A percentile compares a stretch with the other conserved stretches of the same genome.
Evolutionary conservation across 352 stramenopile species (phyloP).

Genomic region (Achlya hypogyna): DNA sequence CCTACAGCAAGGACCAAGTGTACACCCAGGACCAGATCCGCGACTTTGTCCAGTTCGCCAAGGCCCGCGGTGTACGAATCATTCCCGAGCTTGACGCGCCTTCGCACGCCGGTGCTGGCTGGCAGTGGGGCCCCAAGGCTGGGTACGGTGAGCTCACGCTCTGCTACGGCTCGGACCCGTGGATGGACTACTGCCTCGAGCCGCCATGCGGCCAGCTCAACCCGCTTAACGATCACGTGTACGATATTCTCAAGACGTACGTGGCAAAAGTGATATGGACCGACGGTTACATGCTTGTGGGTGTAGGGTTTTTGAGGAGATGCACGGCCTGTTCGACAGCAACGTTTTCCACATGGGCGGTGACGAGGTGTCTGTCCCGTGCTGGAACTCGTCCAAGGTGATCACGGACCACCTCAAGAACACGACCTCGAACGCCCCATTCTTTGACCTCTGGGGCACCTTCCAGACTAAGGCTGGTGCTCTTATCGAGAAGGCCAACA

Average conservation of each 20-base stretch:
- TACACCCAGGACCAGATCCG: slow-evolving; percentile 27
- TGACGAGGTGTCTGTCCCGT: slow-evolving; percentile 22
- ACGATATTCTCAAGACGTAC: slow-evolving; percentile 16
- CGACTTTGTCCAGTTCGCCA: slow-evolving; percentile 23
- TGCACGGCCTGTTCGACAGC: slow-evolving; percentile 12
- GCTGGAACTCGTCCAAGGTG: slow-evolving; percentile 17
- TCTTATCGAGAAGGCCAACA: not conserved
- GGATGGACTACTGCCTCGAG: slow-evolving; percentile 10
- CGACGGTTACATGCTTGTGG: not conserved
- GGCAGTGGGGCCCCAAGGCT: slow-evolving; percentile 13
- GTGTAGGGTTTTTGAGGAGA: slow-evolving; percentile 18
- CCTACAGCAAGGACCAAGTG: slow-evolving; percentile 18
- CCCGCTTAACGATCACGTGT: slow-evolving; percentile 20
- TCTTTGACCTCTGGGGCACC: slow-evolving; percentile 14
- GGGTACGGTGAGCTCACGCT: slow-evolving; percentile 17
- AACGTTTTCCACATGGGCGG: slow-evolving; percentile 24
- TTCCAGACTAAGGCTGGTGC: slow-evolving; percentile 7
- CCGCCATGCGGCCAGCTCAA: slow-evolving; percentile 22
- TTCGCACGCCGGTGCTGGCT: slow-evolving; percentile 21
- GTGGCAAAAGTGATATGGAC: too few relatives aligned
- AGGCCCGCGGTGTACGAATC: slow-evolving; percentile 24
- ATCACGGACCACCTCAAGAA: slow-evolving; percentile 13
- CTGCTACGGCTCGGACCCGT: slow-evolving; percentile 16
- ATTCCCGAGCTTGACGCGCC: slow-evolving; percentile 28
- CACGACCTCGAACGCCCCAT: not conserved